Base-by-base conservation (phyloP, 805 yeast species). In the Candida patagonica region DNA sequence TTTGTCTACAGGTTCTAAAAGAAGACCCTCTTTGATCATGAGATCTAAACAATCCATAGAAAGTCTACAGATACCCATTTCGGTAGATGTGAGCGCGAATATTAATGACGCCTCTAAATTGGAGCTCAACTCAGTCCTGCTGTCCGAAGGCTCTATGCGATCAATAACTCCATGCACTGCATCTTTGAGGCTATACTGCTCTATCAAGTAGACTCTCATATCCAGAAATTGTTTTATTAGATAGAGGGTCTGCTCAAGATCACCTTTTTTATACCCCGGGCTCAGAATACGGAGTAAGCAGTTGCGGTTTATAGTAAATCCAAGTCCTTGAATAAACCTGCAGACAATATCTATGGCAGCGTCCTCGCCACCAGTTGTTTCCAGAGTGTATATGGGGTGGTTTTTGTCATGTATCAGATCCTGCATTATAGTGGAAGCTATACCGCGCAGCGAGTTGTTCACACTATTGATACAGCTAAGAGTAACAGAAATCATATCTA, bases 61-160 rank as follows among this genome's bases (percentile, higher is more conserved):
- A 15, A 68, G 50, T 29, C 66, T 60, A 51, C 74, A 76, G 7
- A 71, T 66, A 16, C 72, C 76, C 13, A 67, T 52, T 29, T 67
- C 70, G 35, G 72, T 71, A 0, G 76, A 66, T 43, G 77, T 70
- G 8, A 78, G 53, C 1, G 74, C 71, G 17, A 74, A 50, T 23
- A 74, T 61, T 23, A 75, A 50, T 4, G 74, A 70, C 38, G 74
- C 67, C 37, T 78, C 83, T 37, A 73, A 56, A 4, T 66, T 53
- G 3, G 66, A 59, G 7, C 66, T 54, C 1, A 71, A 32, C 2
- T 38, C 35, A 10, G 20, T 46, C 9, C 57, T 41, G 0, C 50
- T 43, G 40, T 70, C 67, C 7, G 61, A 54, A 2, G 41, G 29
- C 8, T 38, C 38, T 26, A 66, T 66, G 1, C 47, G 47, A 2